Conservation (phyloP, 352 stramenopile species). For the Pythium aphanidermatum region DNA sequence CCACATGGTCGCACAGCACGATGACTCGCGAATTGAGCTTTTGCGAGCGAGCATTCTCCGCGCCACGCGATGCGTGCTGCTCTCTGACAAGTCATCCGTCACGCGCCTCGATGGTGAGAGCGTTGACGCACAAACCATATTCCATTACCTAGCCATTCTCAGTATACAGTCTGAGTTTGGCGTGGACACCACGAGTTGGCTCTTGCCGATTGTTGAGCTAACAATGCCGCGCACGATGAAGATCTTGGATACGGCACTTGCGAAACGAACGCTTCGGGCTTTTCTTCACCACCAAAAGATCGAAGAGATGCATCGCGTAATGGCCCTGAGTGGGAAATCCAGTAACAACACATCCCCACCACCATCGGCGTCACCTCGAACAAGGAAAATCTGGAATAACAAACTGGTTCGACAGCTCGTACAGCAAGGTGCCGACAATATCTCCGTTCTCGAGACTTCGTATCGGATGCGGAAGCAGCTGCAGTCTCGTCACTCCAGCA, state of each 20-base stretch:
- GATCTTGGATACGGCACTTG: conserved; percentile 57
- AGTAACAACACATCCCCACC: background rate
- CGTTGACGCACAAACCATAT: conserved; percentile 56
- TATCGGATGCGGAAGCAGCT: conserved; percentile 37
- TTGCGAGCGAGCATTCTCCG: conserved; percentile 51
- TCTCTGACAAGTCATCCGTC: conserved; percentile 51
- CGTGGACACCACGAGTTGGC: conserved; percentile 31
- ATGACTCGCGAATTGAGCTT: conserved; percentile 47
- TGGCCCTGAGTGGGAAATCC: background rate
- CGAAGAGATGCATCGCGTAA: conserved; percentile 4
- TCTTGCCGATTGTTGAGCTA: conserved; percentile 57
- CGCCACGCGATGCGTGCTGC: conserved; percentile 46
- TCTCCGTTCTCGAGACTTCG: conserved; percentile 31
- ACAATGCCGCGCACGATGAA: conserved; percentile 60
- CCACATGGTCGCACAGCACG: conserved; percentile 38
- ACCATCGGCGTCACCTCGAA: background rate
- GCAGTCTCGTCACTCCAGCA: conserved; percentile 28
- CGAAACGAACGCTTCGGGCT: conserved; percentile 38
- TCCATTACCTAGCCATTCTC: conserved; percentile 58
- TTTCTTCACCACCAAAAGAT: conserved; percentile 30
- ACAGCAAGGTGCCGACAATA: conserved; percentile 13
- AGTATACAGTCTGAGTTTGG: conserved; percentile 53
- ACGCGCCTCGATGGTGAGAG: conserved; percentile 48
- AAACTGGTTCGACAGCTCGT: conserved; percentile 11
- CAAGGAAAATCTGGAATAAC: background rate